Evolutionary conservation across 352 stramenopile genomes (phyloP), one percentile per base, ranked within the genome.

Genomic region (Pythium biforme): DNA sequence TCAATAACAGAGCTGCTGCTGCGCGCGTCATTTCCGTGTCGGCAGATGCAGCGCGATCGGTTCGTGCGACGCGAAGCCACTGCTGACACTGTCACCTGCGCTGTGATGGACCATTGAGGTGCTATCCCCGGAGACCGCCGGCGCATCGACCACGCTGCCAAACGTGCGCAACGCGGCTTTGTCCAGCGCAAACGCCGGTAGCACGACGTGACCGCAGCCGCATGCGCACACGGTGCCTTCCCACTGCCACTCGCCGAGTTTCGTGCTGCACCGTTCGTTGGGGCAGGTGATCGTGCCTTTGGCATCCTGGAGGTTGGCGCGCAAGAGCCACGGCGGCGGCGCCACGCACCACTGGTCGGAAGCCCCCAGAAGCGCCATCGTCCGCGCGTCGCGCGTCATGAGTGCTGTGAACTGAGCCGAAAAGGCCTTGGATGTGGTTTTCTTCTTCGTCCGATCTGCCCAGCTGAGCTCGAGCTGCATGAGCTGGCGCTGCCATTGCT

Each of bases 131-230:
- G 26, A 7, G 0, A 58, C 27, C 4, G 25, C 29, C 14, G 56
- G 37, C 10, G 62, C 68, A 2, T 63, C 69, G 5, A 70, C 74
- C 39, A 86, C 64, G 15, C 72, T 81, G 15, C 81, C 81, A 6
- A 89, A 54, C n/a, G 77, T 56, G 34, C 79, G 79, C 6, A 90
- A 57, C 7, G 77, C 69, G 19, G 59, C 62, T 45, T 72, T 81
- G 31, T 86, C 74, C 40, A 92, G 69, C 15, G 75, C 59, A 51
- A 89, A 89, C 12, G 66, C 73, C 12, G 83, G 77, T 10, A 49
- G 25, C 15, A 86, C 23, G 22, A 52, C 60, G 2, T 69, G 34
- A 8, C 54, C 62, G 47, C 54, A 76, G n/a, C 77, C 77, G 59
- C 77, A 88, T 9, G 34, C 17, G 46, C 56, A 64, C 20, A 31